Percentiles rank a stretch among this genome's conserved stretches.
Evolutionary conservation across 163 green algal species (phyloP).

Genomic region (Chlamydomonas reinhardtii): DNA sequence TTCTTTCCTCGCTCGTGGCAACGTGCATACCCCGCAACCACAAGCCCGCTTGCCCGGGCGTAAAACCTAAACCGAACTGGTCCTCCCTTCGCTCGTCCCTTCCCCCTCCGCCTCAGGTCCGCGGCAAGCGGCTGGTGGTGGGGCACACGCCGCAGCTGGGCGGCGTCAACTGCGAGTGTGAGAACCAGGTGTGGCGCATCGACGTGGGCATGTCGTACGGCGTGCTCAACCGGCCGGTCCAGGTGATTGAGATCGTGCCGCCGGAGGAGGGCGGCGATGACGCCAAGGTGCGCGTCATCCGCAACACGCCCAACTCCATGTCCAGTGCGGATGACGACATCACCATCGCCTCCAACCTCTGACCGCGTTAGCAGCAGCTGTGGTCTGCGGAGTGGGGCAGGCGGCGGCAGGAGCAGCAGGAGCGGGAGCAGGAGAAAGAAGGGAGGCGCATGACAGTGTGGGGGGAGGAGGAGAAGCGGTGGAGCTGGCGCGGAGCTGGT

Average conservation of each 20-base stretch:
- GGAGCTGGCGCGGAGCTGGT: too few relatives aligned
- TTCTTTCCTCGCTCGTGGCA: too few relatives aligned
- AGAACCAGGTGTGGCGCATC: slow-evolving; percentile 87
- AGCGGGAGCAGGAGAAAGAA: too few relatives aligned
- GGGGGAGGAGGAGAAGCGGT: too few relatives aligned
- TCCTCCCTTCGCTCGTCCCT: too few relatives aligned
- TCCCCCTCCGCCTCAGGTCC: slow-evolving; percentile 26
- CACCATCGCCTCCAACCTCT: background rate
- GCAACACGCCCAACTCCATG: background rate
- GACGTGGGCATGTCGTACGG: slow-evolving; percentile 93
- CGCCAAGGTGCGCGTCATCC: slow-evolving; percentile 20
- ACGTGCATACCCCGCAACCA: too few relatives aligned
- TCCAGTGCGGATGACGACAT: slow-evolving; percentile 25
- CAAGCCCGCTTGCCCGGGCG: too few relatives aligned
- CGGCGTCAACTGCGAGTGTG: slow-evolving; percentile 90
- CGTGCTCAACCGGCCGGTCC: slow-evolving; percentile 85
- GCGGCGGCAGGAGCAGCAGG: background rate
- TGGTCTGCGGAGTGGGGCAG: too few relatives aligned
- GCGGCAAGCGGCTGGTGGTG: slow-evolving; percentile 85
- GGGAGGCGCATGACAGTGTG: too few relatives aligned
- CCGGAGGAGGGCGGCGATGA: background rate
- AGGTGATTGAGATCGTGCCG: slow-evolving; percentile 86
- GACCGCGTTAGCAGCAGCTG: too few relatives aligned
- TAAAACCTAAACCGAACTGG: too few relatives aligned
- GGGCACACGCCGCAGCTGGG: slow-evolving; percentile 90